Percentiles rank a stretch among this genome's conserved stretches.
phyloP scores from a whole-genome alignment of 1,139 yeast species.

The Candida labiduridarum region DNA sequence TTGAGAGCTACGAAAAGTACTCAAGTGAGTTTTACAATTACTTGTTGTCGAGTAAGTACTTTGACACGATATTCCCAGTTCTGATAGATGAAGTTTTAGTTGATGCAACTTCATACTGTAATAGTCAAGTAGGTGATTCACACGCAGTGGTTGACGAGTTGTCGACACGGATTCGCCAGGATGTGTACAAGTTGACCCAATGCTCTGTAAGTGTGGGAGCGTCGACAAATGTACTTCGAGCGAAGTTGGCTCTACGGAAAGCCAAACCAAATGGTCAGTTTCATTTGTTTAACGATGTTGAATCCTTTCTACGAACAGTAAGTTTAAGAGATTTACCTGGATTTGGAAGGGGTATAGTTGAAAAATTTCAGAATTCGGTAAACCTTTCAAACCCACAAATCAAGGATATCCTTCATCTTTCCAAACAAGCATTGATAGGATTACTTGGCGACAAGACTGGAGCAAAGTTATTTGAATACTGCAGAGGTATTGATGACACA shows the following conservation, averaged over 20 bases:
- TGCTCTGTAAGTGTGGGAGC: slow-evolving; percentile 82
- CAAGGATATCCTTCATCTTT: slow-evolving; percentile 39
- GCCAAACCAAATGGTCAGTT: slow-evolving; percentile 83
- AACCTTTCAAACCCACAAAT: slow-evolving; percentile 17
- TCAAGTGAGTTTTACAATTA: slow-evolving; percentile 52
- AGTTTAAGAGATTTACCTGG: slow-evolving; percentile 75
- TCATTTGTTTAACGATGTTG: slow-evolving; percentile 32
- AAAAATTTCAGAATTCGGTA: slow-evolving; percentile 16
- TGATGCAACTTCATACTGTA: slow-evolving; percentile 55
- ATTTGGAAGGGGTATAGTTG: slow-evolving; percentile 59
- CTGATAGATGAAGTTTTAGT: slow-evolving; percentile 89
- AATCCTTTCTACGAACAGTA: slow-evolving; percentile 44
- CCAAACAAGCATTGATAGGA: slow-evolving; percentile 37
- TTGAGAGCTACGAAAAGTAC: slow-evolving; percentile 63
- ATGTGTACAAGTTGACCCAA: slow-evolving; percentile 49
- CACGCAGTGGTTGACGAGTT: slow-evolving; percentile 26
- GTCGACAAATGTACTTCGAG: slow-evolving; percentile 70
- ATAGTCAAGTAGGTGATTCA: slow-evolving; percentile 10
- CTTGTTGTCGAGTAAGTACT: slow-evolving; percentile 50
- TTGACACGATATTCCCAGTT: slow-evolving; percentile 76
- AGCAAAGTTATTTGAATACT: slow-evolving; percentile 55
- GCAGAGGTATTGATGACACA: slow-evolving; percentile 70
- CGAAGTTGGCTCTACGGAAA: slow-evolving; percentile 69
- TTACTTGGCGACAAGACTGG: slow-evolving; percentile 76
- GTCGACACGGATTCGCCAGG: slow-evolving; percentile 43